A percentile compares a stretch with the other conserved stretches of the same genome.
Conservation (phyloP, 495 filamentous ascomycete genomes). For the Penicillium flavigenum region DNA sequence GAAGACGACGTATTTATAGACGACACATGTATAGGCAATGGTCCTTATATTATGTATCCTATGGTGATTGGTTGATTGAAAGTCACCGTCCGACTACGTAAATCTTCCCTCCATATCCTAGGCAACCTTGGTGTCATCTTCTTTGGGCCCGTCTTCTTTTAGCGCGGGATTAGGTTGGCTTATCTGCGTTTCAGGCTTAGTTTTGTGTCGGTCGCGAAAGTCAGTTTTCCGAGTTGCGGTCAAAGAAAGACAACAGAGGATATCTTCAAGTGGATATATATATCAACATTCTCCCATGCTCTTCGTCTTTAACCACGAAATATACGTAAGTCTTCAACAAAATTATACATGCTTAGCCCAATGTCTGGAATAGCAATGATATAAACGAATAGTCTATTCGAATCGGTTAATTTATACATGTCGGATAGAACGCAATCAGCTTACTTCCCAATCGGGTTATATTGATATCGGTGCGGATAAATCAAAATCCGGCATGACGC, state of each 20-base stretch:
- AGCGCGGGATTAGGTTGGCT: neutral
- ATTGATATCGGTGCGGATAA: constrained; percentile 12
- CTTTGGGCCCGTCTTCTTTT: neutral
- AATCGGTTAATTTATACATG: neutral
- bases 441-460: constrained; percentile 16
- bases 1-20: neutral
- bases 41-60: neutral
- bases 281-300: neutral
- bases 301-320: neutral
- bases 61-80: neutral
- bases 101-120: neutral
- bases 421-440: neutral
- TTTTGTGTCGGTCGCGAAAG: no score
- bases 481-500: constrained; percentile 13
- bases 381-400: neutral
- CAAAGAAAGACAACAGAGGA: neutral
- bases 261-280: neutral
- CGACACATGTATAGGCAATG: neutral
- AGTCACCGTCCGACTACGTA: neutral
- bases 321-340: neutral
- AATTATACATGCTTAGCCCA: neutral
- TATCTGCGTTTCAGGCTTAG: no score
- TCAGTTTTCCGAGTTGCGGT: neutral
- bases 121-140: neutral
- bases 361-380: neutral